Conservation (phyloP, 495 filamentous ascomycete genomes). For the Penicillium pulvis region DNA sequence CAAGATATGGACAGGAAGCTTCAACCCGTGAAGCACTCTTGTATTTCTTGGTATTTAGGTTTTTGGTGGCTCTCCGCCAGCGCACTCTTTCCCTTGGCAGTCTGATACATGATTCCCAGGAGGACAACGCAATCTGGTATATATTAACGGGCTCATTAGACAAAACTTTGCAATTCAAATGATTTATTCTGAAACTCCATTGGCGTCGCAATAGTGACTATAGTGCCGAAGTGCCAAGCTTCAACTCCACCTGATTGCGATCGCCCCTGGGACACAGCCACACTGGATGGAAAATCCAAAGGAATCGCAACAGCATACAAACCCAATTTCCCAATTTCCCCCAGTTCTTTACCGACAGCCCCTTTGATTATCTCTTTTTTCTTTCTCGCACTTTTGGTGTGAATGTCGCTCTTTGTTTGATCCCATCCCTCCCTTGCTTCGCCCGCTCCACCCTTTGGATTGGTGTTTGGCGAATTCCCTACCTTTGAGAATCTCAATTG, state of each 20-base stretch:
- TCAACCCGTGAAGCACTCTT: neutral
- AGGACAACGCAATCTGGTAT: neutral
- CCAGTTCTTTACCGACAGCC: neutral
- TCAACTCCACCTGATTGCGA: constrained; percentile 5
- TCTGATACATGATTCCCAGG: neutral
- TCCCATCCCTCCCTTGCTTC: constrained; percentile 10
- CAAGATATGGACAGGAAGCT: neutral
- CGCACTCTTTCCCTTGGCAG: neutral
- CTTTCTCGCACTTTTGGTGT: neutral
- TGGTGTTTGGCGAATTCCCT: neutral
- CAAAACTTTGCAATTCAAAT: neutral
- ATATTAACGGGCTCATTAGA: neutral
- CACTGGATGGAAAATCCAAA: neutral
- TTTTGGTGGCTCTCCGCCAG: neutral
- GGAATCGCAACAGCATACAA: neutral
- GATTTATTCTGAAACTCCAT: neutral
- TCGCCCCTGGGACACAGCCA: constrained; percentile 9
- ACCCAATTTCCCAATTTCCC: neutral
- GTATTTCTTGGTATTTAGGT: constrained; percentile 3
- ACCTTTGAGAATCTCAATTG: neutral
- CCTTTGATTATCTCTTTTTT: neutral
- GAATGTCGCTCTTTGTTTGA: constrained; percentile 5
- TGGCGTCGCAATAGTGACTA: neutral
- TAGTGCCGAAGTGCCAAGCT: constrained; percentile 10
- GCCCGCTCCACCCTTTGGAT: constrained; percentile 2